Percentiles rank a stretch among this genome's conserved stretches.
These are phyloP conservation scores for Sporothrix curviconia DNA, from an alignment of 2,329 filamentous ascomycete species.

Conservation along the genomic window DNA sequence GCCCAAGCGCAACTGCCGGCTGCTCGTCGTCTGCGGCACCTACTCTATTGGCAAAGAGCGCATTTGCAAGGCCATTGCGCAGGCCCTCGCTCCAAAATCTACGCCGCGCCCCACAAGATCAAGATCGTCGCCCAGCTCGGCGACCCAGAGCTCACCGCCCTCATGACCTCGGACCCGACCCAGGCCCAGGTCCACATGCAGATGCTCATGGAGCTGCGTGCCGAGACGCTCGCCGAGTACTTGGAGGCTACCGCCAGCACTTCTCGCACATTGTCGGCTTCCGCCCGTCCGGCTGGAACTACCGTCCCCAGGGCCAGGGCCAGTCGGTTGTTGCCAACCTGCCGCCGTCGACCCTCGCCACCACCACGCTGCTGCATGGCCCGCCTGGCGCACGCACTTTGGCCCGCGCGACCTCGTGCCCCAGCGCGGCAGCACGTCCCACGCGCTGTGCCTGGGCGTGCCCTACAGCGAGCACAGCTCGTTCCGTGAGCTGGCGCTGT, in stretches of 20 bases:
- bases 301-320: conserved; percentile 63
- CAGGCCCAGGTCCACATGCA: conserved; percentile 98
- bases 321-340: conserved; percentile 22
- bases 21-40: conserved; percentile 89
- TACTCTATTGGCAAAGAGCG: conserved; percentile 98
- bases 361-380: conserved; percentile 46
- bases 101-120: conserved; percentile 74
- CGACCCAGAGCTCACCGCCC: conserved; percentile 69
- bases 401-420: conserved; percentile 64
- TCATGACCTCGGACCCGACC: conserved; percentile 71
- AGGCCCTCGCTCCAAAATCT: conserved; percentile 84
- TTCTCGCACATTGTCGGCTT: conserved; percentile 88
- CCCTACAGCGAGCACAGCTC: conserved; percentile 95
- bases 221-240: conserved; percentile 87
- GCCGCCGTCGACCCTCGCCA: conserved; percentile 43
- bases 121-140: conserved; percentile 78
- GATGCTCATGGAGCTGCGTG: conserved; percentile 84
- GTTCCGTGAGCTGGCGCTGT: conserved; percentile 90
- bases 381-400: conserved; percentile 72
- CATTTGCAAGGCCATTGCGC: conserved; percentile 86
- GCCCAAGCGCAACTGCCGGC: conserved; percentile 39
- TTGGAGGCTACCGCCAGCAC: conserved; percentile 69
- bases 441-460: conserved; percentile 85
- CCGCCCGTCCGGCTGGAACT: conserved; percentile 90
- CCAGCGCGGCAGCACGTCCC: conserved; percentile 74